A percentile compares a stretch with the other conserved stretches of the same genome.
These are phyloP conservation scores for Trichosporon sp. DNA, from an alignment of 1,284 basidiomycete genomes.

Conservation along the genomic window DNA sequence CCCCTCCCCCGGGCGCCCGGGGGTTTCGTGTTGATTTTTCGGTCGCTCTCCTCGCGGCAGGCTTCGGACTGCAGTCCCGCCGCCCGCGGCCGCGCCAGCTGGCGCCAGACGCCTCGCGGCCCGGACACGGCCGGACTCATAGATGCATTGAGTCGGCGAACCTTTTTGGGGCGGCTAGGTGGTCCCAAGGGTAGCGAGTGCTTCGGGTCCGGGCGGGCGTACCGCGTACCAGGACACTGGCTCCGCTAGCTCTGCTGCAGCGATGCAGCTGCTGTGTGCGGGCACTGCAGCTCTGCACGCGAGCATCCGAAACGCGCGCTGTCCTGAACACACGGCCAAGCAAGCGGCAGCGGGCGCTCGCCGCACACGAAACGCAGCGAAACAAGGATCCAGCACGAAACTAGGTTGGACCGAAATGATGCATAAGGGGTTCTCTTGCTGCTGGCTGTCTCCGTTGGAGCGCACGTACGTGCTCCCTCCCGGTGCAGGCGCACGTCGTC, in stretches of 20 bases:
- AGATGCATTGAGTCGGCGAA: neutral
- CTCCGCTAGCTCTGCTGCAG: neutral
- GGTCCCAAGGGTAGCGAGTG: neutral
- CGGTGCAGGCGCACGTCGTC: too few species aligned
- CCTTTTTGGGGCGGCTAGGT: neutral
- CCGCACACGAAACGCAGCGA: neutral
- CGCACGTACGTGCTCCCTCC: too few species aligned
- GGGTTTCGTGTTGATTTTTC: too few species aligned
- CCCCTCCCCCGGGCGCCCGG: too few species aligned
- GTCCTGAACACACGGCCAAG: neutral
- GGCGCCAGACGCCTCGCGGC: too few species aligned
- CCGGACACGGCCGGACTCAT: neutral
- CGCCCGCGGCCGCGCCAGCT: too few species aligned
- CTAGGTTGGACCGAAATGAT: neutral
- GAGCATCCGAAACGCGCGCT: neutral
- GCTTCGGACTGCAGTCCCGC: too few species aligned
- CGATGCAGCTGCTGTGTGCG: neutral
- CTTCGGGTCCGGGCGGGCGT: too few species aligned
- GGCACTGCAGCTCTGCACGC: neutral
- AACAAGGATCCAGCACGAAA: neutral
- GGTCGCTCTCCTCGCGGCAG: too few species aligned
- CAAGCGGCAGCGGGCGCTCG: neutral
- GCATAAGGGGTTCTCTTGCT: neutral
- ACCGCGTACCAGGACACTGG: neutral
- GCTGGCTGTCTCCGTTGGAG: neutral